phyloP scores from a whole-genome alignment of 1,284 basidiomycete genomes.

The Austroboletus niveus region DNA sequence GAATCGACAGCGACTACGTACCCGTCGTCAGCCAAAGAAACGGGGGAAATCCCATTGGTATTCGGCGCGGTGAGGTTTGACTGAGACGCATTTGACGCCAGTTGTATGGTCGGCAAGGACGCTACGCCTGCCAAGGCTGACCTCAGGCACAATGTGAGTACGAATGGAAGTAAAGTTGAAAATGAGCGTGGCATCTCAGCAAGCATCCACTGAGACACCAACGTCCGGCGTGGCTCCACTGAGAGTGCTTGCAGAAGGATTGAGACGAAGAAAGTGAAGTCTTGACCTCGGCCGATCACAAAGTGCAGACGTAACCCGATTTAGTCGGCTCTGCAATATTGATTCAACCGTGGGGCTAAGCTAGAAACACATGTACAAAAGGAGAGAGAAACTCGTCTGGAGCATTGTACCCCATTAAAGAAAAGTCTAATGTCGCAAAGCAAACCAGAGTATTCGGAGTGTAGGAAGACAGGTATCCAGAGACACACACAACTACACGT shows the following conservation, averaged over 20 bases:
- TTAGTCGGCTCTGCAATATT: background rate
- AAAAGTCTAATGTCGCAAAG: conserved; percentile 9
- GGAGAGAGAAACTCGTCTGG: background rate
- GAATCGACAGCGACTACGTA: conserved; percentile 29
- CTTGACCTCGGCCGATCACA: background rate
- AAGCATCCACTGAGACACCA: conserved; percentile 9
- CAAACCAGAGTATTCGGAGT: conserved; percentile 9
- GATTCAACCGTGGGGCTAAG: background rate
- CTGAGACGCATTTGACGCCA: conserved; percentile 16
- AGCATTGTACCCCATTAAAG: background rate
- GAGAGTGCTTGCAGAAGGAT: background rate
- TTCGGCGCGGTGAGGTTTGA: conserved; percentile 13
- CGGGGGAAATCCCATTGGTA: conserved; percentile 35
- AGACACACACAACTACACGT: conserved; percentile 38
- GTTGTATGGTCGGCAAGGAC: conserved; percentile 15
- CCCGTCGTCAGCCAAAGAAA: conserved; percentile 48
- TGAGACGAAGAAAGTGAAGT: background rate
- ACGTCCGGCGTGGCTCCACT: conserved; percentile 20
- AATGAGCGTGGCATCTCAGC: conserved; percentile 18
- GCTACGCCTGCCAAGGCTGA: conserved; percentile 4
- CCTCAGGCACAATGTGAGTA: conserved; percentile 12
- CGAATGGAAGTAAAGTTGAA: conserved; percentile 7
- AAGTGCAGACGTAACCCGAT: background rate
- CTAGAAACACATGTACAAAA: background rate
- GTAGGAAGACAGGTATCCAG: conserved; percentile 37